Conservation (phyloP, 2,329 filamentous ascomycete species). For the Torrubiellomyces zombiae region DNA sequence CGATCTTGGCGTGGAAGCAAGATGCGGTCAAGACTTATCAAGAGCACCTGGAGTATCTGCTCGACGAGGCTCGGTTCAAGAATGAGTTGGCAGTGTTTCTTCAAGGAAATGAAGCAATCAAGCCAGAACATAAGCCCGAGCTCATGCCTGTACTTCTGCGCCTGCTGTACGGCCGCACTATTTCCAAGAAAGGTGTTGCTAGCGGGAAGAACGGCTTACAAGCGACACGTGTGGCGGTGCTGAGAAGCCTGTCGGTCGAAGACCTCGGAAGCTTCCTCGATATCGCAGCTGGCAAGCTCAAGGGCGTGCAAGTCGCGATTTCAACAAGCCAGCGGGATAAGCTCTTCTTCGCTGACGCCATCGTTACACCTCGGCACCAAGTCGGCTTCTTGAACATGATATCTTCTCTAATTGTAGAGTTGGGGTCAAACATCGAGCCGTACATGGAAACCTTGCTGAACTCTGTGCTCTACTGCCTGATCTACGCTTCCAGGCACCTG, state of each 20-base stretch:
- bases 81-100: constrained; percentile 88
- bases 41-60: constrained; percentile 68
- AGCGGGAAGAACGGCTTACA: constrained; percentile 70
- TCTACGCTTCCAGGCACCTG: constrained; percentile 49
- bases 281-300: constrained; percentile 61
- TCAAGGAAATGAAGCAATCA: constrained; percentile 56
- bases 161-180: constrained; percentile 75
- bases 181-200: constrained; percentile 60
- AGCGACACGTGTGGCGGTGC: constrained; percentile 61
- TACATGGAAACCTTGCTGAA: constrained; percentile 57
- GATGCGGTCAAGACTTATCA: constrained; percentile 60
- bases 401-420: constrained; percentile 67
- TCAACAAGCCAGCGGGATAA: constrained; percentile 29
- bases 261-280: constrained; percentile 71
- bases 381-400: constrained; percentile 87
- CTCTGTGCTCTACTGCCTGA: constrained; percentile 64
- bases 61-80: constrained; percentile 83
- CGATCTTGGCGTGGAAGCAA: constrained; percentile 79
- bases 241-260: constrained; percentile 58
- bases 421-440: constrained; percentile 55
- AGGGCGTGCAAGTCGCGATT: constrained; percentile 40
- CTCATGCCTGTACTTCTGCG: constrained; percentile 78
- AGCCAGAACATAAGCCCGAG: constrained; percentile 51
- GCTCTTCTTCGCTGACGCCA: constrained; percentile 40
- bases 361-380: constrained; percentile 60